Conservation (phyloP, 192 early-diverging fungal genomes). For the Geranomyces variabilis region DNA sequence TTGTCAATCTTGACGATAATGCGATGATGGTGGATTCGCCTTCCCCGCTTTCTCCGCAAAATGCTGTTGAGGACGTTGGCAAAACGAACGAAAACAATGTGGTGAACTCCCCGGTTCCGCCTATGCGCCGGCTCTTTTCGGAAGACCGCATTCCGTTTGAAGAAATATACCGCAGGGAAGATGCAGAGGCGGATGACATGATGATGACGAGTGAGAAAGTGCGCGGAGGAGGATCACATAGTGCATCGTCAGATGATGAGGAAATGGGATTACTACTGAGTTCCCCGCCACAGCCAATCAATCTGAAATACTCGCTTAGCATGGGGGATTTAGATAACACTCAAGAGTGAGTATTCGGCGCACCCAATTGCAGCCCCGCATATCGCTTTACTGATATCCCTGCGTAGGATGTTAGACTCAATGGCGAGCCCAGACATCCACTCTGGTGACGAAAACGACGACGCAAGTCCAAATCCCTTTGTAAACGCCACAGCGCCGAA, state of each 20-base stretch:
- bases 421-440: too few relatives aligned
- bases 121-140: conserved; percentile 6
- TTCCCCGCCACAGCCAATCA: too few relatives aligned
- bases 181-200: neutral
- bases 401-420: too few relatives aligned
- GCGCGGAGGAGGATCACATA: neutral
- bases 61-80: neutral
- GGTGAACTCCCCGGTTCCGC: neutral
- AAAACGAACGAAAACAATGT: neutral
- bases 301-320: too few relatives aligned
- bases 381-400: too few relatives aligned
- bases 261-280: too few relatives aligned
- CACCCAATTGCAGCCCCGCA: too few relatives aligned
- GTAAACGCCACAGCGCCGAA: neutral
- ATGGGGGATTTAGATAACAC: too few relatives aligned
- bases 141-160: conserved; percentile 9
- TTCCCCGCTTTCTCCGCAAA: neutral
- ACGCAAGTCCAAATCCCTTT: too few relatives aligned
- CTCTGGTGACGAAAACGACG: too few relatives aligned
- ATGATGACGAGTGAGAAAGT: conserved; percentile 4
- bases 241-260: neutral
- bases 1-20: neutral
- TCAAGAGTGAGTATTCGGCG: too few relatives aligned
- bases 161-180: neutral
- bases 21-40: neutral